Conservation (phyloP, 1,284 basidiomycete genomes). For the Austropuccinia psidii region DNA sequence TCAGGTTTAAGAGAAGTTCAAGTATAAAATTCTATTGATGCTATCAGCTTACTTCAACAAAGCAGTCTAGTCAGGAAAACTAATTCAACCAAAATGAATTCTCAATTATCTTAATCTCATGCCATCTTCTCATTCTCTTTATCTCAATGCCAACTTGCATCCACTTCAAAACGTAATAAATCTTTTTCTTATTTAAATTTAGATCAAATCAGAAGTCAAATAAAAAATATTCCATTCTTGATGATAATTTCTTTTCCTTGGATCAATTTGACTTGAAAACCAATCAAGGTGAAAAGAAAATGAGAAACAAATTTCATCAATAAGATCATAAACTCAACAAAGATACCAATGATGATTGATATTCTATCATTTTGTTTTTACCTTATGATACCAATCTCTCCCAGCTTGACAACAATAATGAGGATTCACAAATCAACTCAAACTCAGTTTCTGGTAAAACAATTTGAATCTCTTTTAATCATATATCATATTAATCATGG, state of each 20-base stretch:
- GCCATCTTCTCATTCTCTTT: slow-evolving; percentile 96
- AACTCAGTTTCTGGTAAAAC: slow-evolving; percentile 5
- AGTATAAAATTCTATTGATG: slow-evolving; percentile 72
- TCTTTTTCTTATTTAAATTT: not conserved
- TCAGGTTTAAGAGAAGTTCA: slow-evolving; percentile 82
- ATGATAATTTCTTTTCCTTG: slow-evolving; percentile 25
- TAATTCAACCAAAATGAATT: slow-evolving; percentile 97
- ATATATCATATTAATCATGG: not conserved
- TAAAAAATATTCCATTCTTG: not conserved
- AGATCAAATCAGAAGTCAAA: not conserved
- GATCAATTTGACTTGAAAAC: slow-evolving; percentile 23
- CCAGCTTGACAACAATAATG: slow-evolving; percentile 38
- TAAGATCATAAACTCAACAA: slow-evolving; percentile 35
- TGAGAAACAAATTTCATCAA: slow-evolving; percentile 10
- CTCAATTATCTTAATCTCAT: slow-evolving; percentile 92
- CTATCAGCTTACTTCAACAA: slow-evolving; percentile 78
- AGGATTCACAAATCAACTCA: slow-evolving; percentile 37
- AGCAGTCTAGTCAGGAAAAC: slow-evolving; percentile 88
- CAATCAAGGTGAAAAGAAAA: slow-evolving; percentile 18
- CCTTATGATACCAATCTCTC: not conserved
- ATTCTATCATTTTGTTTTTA: slow-evolving; percentile 29
- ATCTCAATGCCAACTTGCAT: slow-evolving; percentile 56
- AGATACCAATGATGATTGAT: slow-evolving; percentile 42
- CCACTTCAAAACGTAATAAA: no score
- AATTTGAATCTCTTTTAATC: not conserved